These are phyloP conservation scores for Tulasnella sp. DNA, from an alignment of 768 basidiomycete species.

Conservation along the genomic window DNA sequence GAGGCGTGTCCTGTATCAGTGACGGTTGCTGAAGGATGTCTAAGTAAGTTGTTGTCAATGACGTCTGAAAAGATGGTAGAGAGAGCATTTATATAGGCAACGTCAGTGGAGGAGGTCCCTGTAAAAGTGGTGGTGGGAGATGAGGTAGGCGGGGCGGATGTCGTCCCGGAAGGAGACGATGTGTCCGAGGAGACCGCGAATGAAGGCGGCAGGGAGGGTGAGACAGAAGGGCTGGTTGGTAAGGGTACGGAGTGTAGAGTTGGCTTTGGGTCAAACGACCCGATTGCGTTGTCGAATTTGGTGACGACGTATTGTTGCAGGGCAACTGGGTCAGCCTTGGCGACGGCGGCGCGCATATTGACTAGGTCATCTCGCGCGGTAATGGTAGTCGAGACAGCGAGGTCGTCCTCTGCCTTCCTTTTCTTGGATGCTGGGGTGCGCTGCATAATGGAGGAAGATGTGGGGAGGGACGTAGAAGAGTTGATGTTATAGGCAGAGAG, in stretches of 20 bases:
- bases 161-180: no score
- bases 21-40: no score
- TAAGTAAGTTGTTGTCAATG: neutral
- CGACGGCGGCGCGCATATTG: neutral
- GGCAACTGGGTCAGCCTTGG: neutral
- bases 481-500: no score
- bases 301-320: conserved; percentile 3
- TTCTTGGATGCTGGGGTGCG: neutral
- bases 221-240: no score
- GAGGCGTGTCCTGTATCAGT: neutral
- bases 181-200: no score
- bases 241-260: neutral
- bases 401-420: neutral
- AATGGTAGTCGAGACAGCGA: neutral
- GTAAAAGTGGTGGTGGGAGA: neutral
- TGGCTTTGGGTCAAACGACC: neutral
- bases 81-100: neutral
- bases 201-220: no score
- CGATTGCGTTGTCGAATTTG: conserved; percentile 5
- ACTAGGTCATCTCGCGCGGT: neutral
- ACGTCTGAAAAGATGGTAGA: neutral
- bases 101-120: neutral
- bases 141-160: neutral
- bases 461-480: no score
- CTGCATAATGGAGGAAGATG: neutral